phyloP scores from a whole-genome alignment of 1,284 basidiomycete species.

The Jaminaea rosea region DNA sequence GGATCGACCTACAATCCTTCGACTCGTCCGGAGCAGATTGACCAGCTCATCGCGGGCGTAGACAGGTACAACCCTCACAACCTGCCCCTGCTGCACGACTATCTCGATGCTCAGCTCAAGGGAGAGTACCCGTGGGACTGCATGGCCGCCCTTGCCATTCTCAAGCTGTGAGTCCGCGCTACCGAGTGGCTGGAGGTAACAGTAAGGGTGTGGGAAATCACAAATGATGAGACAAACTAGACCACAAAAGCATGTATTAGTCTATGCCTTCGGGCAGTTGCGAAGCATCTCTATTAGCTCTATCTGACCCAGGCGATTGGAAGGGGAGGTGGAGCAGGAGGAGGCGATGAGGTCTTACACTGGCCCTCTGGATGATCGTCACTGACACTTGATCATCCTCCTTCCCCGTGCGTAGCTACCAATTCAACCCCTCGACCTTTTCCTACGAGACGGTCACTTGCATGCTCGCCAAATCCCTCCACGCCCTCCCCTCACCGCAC shows the following conservation, averaged over 20 bases:
- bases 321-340: not conserved
- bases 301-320: slow-evolving; percentile 30
- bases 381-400: not conserved
- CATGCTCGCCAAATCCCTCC: slow-evolving; percentile 86
- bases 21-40: slow-evolving; percentile 35
- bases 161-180: slow-evolving; percentile 65
- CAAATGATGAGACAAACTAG: not conserved
- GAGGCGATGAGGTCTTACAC: not conserved
- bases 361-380: not conserved
- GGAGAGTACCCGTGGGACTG: slow-evolving; percentile 63
- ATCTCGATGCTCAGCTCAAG: slow-evolving; percentile 53
- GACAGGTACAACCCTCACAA: slow-evolving; percentile 95
- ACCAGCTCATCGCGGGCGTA: slow-evolving; percentile 49
- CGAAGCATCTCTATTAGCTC: slow-evolving; percentile 40
- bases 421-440: slow-evolving; percentile 88
- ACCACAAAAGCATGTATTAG: slow-evolving; percentile 2
- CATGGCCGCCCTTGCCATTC: slow-evolving; percentile 78
- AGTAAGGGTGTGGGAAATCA: too few relatives aligned
- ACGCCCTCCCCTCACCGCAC: slow-evolving; percentile 67
- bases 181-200: too few relatives aligned
- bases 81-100: slow-evolving; percentile 82
- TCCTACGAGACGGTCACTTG: slow-evolving; percentile 87
- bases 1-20: slow-evolving; percentile 14
- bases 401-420: slow-evolving; percentile 59
- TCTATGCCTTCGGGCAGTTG: not conserved